Base-by-base conservation (phyloP, 768 basidiomycete species). In the Suillus tomentosus region DNA sequence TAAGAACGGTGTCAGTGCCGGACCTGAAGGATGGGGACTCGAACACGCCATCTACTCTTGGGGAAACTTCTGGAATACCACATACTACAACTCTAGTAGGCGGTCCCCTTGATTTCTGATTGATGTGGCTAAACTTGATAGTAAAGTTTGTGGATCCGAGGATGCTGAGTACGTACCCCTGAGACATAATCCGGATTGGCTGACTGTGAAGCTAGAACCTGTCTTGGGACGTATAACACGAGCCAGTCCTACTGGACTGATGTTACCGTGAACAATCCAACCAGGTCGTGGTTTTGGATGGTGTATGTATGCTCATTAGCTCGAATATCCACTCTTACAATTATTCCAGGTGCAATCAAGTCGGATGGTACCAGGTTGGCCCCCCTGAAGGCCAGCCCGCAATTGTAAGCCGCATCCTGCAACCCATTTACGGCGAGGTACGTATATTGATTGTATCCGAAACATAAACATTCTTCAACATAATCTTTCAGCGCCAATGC, bases 231-330 rank as follows among this genome's bases (percentile, higher is more conserved):
- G 1, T 82, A 84, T 59, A 62, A 84, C 64, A 39, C 76, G 2
- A 78, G 64, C 22, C 65, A 71, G 55, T 60, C 73, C 1, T 83
- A 69, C 71, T 92, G 80, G 76, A 87, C 86, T 15, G 75, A 87
- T 65, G 85, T 79, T 2, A 73, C 78, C 9, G 73, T 91, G 47
- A 76, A 89, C 71, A 85, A 91, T 64, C 63, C 78, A 0, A 66
- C 62, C 2, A 82, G 90, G 31, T 89, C 90, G 2, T 92, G 90
- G 89, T 74, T 77, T 64, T 91, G 90, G 90, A 84, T 89, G 69
- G 83, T 87, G 87, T 83, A 74, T 65, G 82, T 72, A 40, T 39
- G 15, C 37, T 15, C 36, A 2, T 56, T 13, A 22, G 4, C 17
- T 10, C 22, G 54, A 5, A 14, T 36, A 61, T 27, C 31, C 17